Base-by-base conservation (phyloP, 2,329 filamentous ascomycete species). In the Nigrograna mackinnonii region DNA sequence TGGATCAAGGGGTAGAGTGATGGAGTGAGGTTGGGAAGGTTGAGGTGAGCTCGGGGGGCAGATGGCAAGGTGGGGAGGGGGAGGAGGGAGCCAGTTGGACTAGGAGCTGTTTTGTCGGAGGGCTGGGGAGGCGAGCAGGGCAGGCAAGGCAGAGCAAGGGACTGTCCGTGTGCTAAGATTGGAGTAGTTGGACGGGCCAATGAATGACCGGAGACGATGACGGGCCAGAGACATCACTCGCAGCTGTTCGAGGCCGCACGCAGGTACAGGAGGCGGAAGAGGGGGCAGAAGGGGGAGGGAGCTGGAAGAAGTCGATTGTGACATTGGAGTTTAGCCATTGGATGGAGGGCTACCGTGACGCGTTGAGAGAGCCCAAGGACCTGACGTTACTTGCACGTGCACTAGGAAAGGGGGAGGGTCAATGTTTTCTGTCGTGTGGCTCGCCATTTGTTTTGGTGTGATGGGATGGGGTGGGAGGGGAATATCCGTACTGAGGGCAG, bases 41-140 rank as follows among this genome's bases (percentile, higher is more conserved):
- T 49, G 46, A 50, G 47, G 49, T 46, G 50, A 52, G 52, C 49
- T 55, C 37, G 44, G 46, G 47, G 40, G 45, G 46, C n/a, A 33
- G 31, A 9, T 9, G 31, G 31, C 31, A 9, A 30, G 41, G 33
- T 38, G 41, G 41, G 39, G 45, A 17, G 46, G 49, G 49, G 46
- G 60, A 50, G 50, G 56, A 49, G 62, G 60, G 56, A 55, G 57
- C 52, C 45, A 54, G 56, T 52, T 52, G 49, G 57, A 57, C 54
- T 59, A 58, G 50, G 46, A 55, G 50, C 49, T n/a, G n/a, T 49
- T 55, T 39, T 24, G 35, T 32, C 35, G 28, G 35, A 38, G 28
- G 38, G 41, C 35, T 43, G 43, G 46, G 37, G 19, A 20, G 31
- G 16, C 9, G 30, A 49, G 44, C 44, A 39, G 47, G 44, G 39